Percentiles rank a stretch among this genome's conserved stretches.
Evolutionary conservation across 2,329 filamentous ascomycete species (phyloP).

Genomic region (Fusarium subtropicale): DNA sequence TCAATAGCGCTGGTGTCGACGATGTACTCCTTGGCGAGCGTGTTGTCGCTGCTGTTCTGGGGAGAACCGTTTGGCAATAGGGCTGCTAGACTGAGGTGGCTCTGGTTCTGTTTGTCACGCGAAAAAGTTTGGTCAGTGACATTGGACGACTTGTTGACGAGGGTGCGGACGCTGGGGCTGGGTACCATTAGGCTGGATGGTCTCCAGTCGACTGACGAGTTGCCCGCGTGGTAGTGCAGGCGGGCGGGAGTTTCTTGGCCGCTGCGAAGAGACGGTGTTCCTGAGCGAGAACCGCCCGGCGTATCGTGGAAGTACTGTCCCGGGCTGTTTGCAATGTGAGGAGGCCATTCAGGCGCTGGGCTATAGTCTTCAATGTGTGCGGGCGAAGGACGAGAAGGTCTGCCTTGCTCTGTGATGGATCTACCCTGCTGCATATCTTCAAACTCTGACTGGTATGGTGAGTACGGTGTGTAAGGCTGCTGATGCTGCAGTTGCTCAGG

Average conservation of each 20-base stretch:
- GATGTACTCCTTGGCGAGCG: slow-evolving; percentile 47
- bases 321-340: slow-evolving; percentile 36
- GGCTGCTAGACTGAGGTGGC: slow-evolving; percentile 56
- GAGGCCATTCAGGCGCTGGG: slow-evolving; percentile 45
- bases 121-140: slow-evolving; percentile 39
- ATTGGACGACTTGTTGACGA: slow-evolving; percentile 27
- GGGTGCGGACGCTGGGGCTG: slow-evolving; percentile 30
- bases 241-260: slow-evolving; percentile 43
- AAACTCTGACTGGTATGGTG: slow-evolving; percentile 30
- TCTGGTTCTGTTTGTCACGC: slow-evolving; percentile 53
- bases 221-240: slow-evolving; percentile 28
- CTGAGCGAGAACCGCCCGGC: slow-evolving; percentile 44
- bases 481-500: slow-evolving; percentile 26
- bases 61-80: slow-evolving; percentile 50
- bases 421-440: slow-evolving; percentile 48
- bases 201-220: slow-evolving; percentile 48
- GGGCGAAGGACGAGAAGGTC: slow-evolving; percentile 32
- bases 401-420: slow-evolving; percentile 44
- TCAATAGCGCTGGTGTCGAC: slow-evolving; percentile 51
- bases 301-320: slow-evolving; percentile 44
- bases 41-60: slow-evolving; percentile 43
- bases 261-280: slow-evolving; percentile 45
- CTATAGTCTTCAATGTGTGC: slow-evolving; percentile 43
- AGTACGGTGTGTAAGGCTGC: slow-evolving; percentile 33
- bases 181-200: slow-evolving; percentile 48